Evolutionary conservation across 1,139 yeast species (phyloP), one percentile per base, ranked within the genome.

Genomic region (Scheffersomyces titani): DNA sequence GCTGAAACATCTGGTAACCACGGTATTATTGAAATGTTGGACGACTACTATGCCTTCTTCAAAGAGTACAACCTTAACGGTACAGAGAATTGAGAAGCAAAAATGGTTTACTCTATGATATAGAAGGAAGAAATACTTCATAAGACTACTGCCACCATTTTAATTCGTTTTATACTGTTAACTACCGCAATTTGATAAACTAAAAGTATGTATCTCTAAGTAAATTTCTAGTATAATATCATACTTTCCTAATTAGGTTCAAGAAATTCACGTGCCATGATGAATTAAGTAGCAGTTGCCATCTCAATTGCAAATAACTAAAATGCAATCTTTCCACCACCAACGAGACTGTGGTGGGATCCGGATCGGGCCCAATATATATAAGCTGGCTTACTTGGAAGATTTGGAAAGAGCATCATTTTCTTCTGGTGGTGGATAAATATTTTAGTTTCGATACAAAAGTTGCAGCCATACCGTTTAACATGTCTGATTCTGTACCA

Each of bases 11-110:
- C 63, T 24, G 74, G 74, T n/a, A 82, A 78, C 52, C 83, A 83
- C 60, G 90, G 92, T 6, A 85, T 87, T 48, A 82, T 77, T 44
- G 87, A 83, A 44, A 75, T 89, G 75, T 78, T 89, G 81, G 81
- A 80, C 44, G 85, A 83, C 57, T 70, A 82, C 50, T 79, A 85
- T 65, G 71, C 72, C 49, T 83, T 82, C 59, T 75, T 87, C 64
- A 80, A 80, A 62, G 72, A 72, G 52, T 86, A 86, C 63, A 67
- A 78, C 19, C 67, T 78, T 40, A 72, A 66, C 54, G 83, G 82
- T 30, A 66, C 78, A 47, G 83, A 79, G 63, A 78, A 77, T 59
- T 77, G 68, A 55, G 13, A n/a, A 6, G 13, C 16, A 24, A n/a
- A 46, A 22, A 30, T 51, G 47, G 40, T 54, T 36, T 20, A 20